Conservation (phyloP, 306 rosid species). For the Gleditsia sinensis region DNA sequence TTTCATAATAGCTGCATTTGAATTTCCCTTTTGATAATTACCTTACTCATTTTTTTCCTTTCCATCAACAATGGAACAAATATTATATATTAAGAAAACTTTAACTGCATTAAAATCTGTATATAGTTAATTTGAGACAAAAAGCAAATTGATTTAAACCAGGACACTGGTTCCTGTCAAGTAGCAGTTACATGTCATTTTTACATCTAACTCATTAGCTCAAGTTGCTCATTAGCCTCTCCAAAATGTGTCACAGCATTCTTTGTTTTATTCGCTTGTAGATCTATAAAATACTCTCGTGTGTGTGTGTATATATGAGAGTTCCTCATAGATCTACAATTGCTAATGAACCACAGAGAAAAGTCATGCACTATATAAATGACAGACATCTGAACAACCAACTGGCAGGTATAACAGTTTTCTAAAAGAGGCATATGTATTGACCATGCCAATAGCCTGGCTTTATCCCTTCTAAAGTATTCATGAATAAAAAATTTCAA, state of each 20-base stretch:
- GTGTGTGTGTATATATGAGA: background rate
- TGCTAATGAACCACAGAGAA: background rate
- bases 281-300: background rate
- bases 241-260: background rate
- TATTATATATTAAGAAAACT: background rate
- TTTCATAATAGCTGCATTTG: background rate
- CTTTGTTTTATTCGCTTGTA: background rate
- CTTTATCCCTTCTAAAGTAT: background rate
- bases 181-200: background rate
- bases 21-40: background rate
- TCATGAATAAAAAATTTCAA: background rate
- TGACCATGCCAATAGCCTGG: conserved; percentile 15
- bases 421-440: background rate
- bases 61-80: background rate
- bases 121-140: background rate
- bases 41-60: background rate
- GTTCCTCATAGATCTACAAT: background rate
- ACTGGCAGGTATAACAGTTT: background rate
- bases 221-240: background rate
- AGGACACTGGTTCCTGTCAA: background rate
- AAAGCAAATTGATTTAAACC: background rate
- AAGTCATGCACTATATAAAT: background rate
- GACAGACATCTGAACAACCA: background rate
- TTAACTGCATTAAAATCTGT: background rate
- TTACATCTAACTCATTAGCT: background rate